A percentile compares a stretch with the other conserved stretches of the same genome.
These are phyloP conservation scores for Rhodamnia rubescens DNA, from an alignment of 345 rosid species.

Conservation along the genomic window DNA sequence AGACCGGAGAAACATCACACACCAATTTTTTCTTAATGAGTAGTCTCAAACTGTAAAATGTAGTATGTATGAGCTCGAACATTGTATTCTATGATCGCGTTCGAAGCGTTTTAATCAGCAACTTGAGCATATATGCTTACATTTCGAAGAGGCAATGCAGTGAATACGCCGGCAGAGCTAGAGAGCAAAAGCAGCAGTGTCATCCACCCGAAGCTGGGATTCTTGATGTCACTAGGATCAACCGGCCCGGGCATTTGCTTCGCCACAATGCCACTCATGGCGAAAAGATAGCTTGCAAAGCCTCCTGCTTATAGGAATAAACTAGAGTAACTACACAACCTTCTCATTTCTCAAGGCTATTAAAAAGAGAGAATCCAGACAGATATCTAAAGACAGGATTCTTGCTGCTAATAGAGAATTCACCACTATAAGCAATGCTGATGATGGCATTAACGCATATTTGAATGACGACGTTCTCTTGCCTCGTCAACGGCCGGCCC, in stretches of 20 bases:
- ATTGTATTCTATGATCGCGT: not conserved
- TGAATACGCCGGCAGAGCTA: not conserved
- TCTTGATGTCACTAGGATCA: not conserved
- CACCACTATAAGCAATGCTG: not conserved
- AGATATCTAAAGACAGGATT: not conserved
- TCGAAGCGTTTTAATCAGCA: not conserved
- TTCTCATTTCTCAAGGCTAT: not conserved
- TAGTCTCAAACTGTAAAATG: not conserved
- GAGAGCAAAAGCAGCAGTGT: not conserved
- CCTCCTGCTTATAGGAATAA: not conserved
- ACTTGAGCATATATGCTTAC: not conserved
- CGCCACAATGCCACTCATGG: not conserved
- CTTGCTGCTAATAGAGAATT: not conserved
- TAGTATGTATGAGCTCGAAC: not conserved
- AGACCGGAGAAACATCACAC: not conserved
- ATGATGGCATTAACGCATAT: not conserved
- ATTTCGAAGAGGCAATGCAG: not conserved
- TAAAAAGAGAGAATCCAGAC: not conserved
- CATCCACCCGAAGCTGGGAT: not conserved
- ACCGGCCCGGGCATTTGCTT: not conserved
- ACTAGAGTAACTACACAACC: not conserved
- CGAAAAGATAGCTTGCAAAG: not conserved
- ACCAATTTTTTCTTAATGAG: not conserved
- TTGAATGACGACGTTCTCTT: not conserved
- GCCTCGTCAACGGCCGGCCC: not conserved